Evolutionary conservation across 164 flowering plant species (phyloP), one percentile per base, ranked within the genome.

Genomic region (Sedum album): DNA sequence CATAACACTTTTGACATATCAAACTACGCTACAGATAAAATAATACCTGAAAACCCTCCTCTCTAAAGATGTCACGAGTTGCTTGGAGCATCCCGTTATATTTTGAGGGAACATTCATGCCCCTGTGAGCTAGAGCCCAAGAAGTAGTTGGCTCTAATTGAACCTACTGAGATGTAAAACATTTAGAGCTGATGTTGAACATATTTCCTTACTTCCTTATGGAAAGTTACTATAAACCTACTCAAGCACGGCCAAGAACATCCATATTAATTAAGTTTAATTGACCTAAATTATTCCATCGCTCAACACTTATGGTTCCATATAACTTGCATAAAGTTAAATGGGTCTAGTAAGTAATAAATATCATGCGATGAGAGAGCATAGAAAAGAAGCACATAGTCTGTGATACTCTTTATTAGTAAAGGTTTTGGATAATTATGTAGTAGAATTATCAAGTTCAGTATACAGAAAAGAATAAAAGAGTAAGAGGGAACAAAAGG

Each of bases 1-100:
- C 15, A 55, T 55, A 17, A 44, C 53, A 42, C 17, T 48, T 21
- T 11, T 26, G 53, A 36, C n/a, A 57, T 7, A 62, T 57, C 10
- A 35, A 39, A n/a, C 39, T 15, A 39, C 4, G 17, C n/a, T 42
- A 68, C 9, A 31, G 1, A 66, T 31, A 20, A 7, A 70, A 2
- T 31, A 68, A 33, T 85, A 94, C 99, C 88, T 70, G 81, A 48
- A 89, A 75, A 53, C 99, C 96, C 86, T 94, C 99, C 78, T 91
- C 99, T 78, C 84, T 85, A 64, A 82, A 82, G 41, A 94, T 94
- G 67, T 94, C 93, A 73, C 82, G 90, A 13, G 90, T 74, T 62
- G 99, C 99, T 79, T 94, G 99, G 68, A 85, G 39, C 71, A 91
- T 86, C 39, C 99, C 92, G 23, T 96, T 91, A 70, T 94, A 94